Base-by-base conservation (phyloP, 495 filamentous ascomycete species). In the Talaromyces proteolyticus region DNA sequence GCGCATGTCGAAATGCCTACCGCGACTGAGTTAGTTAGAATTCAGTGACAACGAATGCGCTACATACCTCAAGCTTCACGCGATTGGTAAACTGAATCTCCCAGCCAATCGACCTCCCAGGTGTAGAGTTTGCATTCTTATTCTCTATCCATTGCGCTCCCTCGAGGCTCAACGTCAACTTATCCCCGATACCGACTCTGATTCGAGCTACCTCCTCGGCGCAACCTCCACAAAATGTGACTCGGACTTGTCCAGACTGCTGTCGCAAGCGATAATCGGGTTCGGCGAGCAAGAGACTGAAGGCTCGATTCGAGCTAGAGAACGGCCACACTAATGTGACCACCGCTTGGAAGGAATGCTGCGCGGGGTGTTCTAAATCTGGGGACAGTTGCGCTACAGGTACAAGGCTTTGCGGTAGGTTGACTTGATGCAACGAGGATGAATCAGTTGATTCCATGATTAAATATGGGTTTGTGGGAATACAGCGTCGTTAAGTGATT, bases 301-400 rank as follows among this genome's bases (percentile, higher is more conserved):
- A 68, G 8, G 81, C 82, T 36, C 76, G 74, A 6, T 77, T 84
- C 12, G 87, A 85, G 5, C 83, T 84, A 26, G 87, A 95, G 65
- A 87, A 98, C 0, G 93, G 93, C 92, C 93, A 96, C 41, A 90
- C 80, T 16, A 98, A 81, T 4, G 87, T 88, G 26, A 96, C 82
- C 1, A 89, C 73, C 12, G 84, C 91, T 45, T 70, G 65, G 22
- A 90, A 69, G n/a, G 66, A 68, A 42, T 60, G 63, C 6, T 54
- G 47, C 8, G 63, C 55, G 4, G 54, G 38, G 20, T 60, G 29
- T 34, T 69, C 56, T 44, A 74, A 60, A 21, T 61, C 57, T n/a
- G 89, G 88, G 8, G 69, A 65, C 44, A 93, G 75, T 56, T 85
- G 70, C 24, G 88, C 79, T 57, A 95, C 91, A 19, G 86, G 73